A percentile compares a stretch with the other conserved stretches of the same genome.
These are phyloP conservation scores for Hirschioporus abietinus DNA, from an alignment of 768 basidiomycete species.

Conservation along the genomic window DNA sequence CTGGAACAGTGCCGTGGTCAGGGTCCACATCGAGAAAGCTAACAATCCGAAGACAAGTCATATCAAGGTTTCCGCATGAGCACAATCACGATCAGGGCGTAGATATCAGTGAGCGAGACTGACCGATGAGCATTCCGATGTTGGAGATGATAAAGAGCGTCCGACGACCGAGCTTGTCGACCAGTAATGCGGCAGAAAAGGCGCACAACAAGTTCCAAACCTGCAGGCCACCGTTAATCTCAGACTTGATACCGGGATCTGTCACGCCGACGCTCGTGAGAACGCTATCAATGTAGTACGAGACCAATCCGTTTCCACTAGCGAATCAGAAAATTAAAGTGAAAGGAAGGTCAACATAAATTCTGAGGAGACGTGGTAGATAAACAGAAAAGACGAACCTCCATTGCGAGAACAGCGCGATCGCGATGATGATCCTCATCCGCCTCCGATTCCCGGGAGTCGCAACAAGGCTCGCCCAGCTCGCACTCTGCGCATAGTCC, in stretches of 20 bases:
- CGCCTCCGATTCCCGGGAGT: slow-evolving; percentile 66
- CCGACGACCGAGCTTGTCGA: slow-evolving; percentile 65
- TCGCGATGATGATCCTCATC: slow-evolving; percentile 60
- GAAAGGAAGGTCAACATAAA: background rate
- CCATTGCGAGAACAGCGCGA: slow-evolving; percentile 74
- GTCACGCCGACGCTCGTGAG: slow-evolving; percentile 60
- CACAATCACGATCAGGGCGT: too few species aligned
- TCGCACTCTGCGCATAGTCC: slow-evolving; percentile 42
- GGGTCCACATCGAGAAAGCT: slow-evolving; percentile 57
- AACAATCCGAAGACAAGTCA: too few species aligned
- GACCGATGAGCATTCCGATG: slow-evolving; percentile 51
- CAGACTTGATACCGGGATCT: slow-evolving; percentile 44
- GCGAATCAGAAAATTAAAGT: background rate
- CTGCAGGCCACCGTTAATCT: slow-evolving; percentile 61
- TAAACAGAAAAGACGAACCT: slow-evolving; percentile 33
- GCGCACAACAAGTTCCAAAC: slow-evolving; percentile 62
- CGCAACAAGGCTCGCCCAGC: slow-evolving; percentile 47
- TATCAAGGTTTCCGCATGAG: too few species aligned
- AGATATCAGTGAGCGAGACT: slow-evolving; percentile 13
- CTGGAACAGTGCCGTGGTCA: slow-evolving; percentile 36
- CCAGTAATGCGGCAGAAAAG: slow-evolving; percentile 52
- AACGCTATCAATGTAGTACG: slow-evolving; percentile 69
- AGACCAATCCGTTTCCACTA: slow-evolving; percentile 65
- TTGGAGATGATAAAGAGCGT: slow-evolving; percentile 64
- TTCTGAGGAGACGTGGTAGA: slow-evolving; percentile 5